Evolutionary conservation across 2,329 filamentous ascomycete species (phyloP).

Genomic region (Microsporum canis): DNA sequence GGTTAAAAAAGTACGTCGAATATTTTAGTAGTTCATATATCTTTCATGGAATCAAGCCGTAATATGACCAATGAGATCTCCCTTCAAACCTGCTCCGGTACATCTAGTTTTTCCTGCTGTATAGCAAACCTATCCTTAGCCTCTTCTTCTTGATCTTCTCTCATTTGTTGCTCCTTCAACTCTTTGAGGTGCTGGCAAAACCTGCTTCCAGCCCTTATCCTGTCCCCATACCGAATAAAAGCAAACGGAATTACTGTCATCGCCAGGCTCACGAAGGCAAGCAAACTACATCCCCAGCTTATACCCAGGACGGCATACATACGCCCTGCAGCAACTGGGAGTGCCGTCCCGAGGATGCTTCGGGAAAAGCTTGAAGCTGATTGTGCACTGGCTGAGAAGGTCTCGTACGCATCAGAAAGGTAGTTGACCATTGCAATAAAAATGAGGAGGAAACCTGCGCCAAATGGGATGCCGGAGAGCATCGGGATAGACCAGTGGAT

Average conservation of each 20-base stretch:
- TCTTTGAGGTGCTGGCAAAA: slow-evolving; percentile 31
- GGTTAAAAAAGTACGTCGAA: not conserved
- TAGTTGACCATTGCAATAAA: slow-evolving; percentile 58
- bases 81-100: not conserved
- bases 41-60: not conserved
- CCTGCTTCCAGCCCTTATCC: slow-evolving; percentile 31
- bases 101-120: not conserved
- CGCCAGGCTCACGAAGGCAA: slow-evolving; percentile 30
- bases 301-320: slow-evolving; percentile 36
- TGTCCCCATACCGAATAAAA: slow-evolving; percentile 33
- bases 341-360: slow-evolving; percentile 43
- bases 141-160: slow-evolving; percentile 24
- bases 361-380: slow-evolving; percentile 43
- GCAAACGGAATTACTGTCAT: slow-evolving; percentile 33
- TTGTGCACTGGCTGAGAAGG: slow-evolving; percentile 50
- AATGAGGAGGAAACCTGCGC: slow-evolving; percentile 48
- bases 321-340: slow-evolving; percentile 43
- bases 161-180: slow-evolving; percentile 17
- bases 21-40: not conserved
- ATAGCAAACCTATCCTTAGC: not conserved
- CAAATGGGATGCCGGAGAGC: slow-evolving; percentile 51
- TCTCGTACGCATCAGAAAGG: slow-evolving; percentile 54
- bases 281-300: slow-evolving; percentile 33
- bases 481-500: slow-evolving; percentile 40
- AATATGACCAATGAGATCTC: not conserved